Evolutionary conservation across 768 basidiomycete genomes (phyloP), one percentile per base, ranked within the genome.

Genomic region (Boletus huronensis): DNA sequence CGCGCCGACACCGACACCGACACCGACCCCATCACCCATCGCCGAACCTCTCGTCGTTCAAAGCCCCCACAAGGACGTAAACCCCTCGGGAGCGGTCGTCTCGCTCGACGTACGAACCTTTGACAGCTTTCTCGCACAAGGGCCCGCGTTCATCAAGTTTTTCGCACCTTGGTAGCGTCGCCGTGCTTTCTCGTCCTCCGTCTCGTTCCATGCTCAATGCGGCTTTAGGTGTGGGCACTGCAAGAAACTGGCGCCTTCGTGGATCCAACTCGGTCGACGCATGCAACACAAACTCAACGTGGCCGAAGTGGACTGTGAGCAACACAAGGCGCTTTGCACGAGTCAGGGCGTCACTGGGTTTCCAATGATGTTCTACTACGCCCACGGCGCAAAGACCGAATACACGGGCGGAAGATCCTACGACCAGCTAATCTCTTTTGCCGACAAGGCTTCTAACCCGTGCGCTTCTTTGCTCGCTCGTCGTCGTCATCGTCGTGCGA

Each of bases 261-360:
- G 93, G 91, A 74, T 74, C 1, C 77, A 87, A 46, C 80, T 99
- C 3, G 95, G 90, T 0, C 70, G 73, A 46, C 73, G 74, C 21
- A 84, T 95, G 79, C 80, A 87, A 60, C 75, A 78, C 56, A 84
- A 84, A 45, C 75, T 95, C 29, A 87, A 82, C 36, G 74, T 99
- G 9, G 93, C 85, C 3, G 85, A 96, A 57, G 87, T 99, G 14
- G 83, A 99, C 65, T 99, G 96, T 64, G 96, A 98, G 17, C 82
- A 76, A 1, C 75, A 94, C 61, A 74, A 77, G 39, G 69, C 77
- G 0, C 65, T 94, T 6, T 99, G 96, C 71, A 74, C 77, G 42
- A 63, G 72, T 13, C 77, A 93, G 52, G 79, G 77, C 3, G 79
- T 99, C 17, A 67, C 78, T 28, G 93, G 92, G 1, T 99, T 90